phyloP scores from a whole-genome alignment of 768 basidiomycete genomes.

The Xerocomus brunneocitrinus region DNA sequence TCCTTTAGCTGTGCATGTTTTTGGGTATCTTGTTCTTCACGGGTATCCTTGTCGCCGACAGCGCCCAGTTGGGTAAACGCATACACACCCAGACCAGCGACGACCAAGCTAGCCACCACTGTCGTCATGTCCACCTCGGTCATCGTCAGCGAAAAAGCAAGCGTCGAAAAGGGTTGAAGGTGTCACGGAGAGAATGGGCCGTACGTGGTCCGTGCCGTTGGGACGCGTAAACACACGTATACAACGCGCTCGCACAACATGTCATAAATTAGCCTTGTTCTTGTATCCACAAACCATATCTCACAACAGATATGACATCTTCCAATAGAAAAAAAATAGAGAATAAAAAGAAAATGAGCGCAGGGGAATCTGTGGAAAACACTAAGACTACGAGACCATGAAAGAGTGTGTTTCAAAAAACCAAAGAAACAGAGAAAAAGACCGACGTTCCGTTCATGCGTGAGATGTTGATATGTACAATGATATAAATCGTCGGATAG shows the following conservation, averaged over 20 bases:
- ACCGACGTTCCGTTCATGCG: not conserved
- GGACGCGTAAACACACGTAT: conserved; percentile 26
- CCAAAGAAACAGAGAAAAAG: not conserved
- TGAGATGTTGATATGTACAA: conserved; percentile 8
- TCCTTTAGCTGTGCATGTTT: no score
- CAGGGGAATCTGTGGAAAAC: not conserved
- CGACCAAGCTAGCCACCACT: conserved; percentile 31
- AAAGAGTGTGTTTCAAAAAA: not conserved
- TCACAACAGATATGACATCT: not conserved
- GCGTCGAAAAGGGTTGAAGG: not conserved
- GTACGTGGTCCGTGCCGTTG: no score
- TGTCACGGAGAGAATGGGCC: not conserved
- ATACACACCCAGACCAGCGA: conserved; percentile 16
- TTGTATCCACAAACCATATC: not conserved
- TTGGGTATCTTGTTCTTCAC: not conserved
- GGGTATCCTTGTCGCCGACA: not conserved
- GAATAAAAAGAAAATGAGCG: not conserved
- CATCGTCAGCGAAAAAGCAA: not conserved
- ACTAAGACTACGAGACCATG: not conserved
- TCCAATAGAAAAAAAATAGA: not conserved
- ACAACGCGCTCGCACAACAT: conserved; percentile 14
- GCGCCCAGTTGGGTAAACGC: conserved; percentile 11
- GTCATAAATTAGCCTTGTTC: not conserved
- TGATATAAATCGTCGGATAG: not conserved
- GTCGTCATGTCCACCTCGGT: conserved; percentile 9